Percentiles rank a stretch among this genome's conserved stretches.
These are phyloP conservation scores for Globisporangium apiculatum DNA, from an alignment of 352 stramenopile genomes.

Conservation along the genomic window DNA sequence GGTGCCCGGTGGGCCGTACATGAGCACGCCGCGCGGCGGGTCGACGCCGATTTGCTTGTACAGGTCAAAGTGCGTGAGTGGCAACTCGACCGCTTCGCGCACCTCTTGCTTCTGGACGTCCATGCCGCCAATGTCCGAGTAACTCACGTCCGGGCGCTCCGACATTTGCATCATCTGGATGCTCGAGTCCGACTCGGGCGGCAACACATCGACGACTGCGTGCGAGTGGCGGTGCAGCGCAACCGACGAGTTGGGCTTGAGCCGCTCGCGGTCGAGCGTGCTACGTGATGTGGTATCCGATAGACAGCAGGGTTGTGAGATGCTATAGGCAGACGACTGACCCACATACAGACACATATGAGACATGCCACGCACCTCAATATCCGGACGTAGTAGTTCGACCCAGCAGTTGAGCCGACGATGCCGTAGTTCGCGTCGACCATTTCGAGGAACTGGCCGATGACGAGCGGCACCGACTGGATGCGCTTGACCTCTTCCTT, in stretches of 20 bases:
- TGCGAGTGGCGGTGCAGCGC: slow-evolving; percentile 98
- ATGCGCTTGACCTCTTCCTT: slow-evolving; percentile 99
- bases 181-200: slow-evolving; percentile 97
- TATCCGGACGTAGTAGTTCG: slow-evolving; percentile 99
- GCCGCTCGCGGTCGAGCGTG: slow-evolving; percentile 97
- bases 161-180: slow-evolving; percentile 99
- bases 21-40: slow-evolving; percentile 95
- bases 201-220: slow-evolving; percentile 98
- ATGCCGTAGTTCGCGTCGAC: slow-evolving; percentile 99
- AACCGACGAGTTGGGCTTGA: slow-evolving; percentile 99
- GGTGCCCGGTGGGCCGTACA: slow-evolving; percentile 95
- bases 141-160: slow-evolving; percentile 96
- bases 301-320: too few species aligned
- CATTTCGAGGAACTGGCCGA: slow-evolving; percentile 99
- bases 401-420: slow-evolving; percentile 95
- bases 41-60: slow-evolving; percentile 99
- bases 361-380: slow-evolving; percentile 25
- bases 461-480: slow-evolving; percentile 98
- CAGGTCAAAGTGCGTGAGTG: slow-evolving; percentile 98
- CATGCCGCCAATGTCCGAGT: slow-evolving; percentile 98
- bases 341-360: slow-evolving; percentile 7
- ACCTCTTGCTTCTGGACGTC: slow-evolving; percentile 99
- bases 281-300: slow-evolving; percentile 13
- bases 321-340: not conserved
- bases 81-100: slow-evolving; percentile 98